Evolutionary conservation across 495 filamentous ascomycete genomes (phyloP).

Genomic region (Cercophora scortea): DNA sequence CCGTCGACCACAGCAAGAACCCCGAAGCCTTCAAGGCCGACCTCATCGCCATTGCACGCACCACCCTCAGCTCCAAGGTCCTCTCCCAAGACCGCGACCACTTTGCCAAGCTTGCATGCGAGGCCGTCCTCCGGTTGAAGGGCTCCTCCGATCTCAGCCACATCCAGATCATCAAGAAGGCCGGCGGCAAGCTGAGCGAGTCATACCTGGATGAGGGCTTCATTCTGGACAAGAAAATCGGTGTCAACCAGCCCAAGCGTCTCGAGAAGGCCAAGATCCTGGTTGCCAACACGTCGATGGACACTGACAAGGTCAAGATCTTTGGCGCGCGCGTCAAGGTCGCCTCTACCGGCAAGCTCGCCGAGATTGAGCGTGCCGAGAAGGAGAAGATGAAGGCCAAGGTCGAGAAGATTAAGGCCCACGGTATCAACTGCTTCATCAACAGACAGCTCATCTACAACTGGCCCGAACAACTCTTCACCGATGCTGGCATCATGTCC

Average conservation of each 20-base stretch:
- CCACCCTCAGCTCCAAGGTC: conserved; percentile 97
- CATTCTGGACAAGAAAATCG: conserved; percentile 97
- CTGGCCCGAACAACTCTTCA: conserved; percentile 98
- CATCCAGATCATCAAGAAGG: conserved; percentile 99
- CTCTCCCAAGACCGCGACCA: conserved; percentile 88
- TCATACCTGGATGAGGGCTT: conserved; percentile 98
- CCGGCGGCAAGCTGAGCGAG: conserved; percentile 91
- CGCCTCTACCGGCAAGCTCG: conserved; percentile 88
- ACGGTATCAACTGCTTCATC: conserved; percentile 99
- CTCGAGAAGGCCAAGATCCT: conserved; percentile 97
- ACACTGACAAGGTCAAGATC: conserved; percentile 99
- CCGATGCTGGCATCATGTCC: conserved; percentile 93
- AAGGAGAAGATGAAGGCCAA: conserved; percentile 98
- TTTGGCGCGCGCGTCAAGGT: conserved; percentile 96
- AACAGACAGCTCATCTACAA: conserved; percentile 99
- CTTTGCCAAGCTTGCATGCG: conserved; percentile 84
- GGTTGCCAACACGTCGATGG: conserved; percentile 97
- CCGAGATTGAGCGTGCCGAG: conserved; percentile 95
- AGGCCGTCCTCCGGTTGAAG: conserved; percentile 84
- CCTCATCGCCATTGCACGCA: conserved; percentile 82
- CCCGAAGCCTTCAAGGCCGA: conserved; percentile 79
- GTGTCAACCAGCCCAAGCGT: conserved; percentile 95
- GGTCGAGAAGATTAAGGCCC: conserved; percentile 96
- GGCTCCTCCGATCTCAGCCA: conserved; percentile 92
- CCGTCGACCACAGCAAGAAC: conserved; percentile 82